Evolutionary conservation across 2,329 filamentous ascomycete species (phyloP).

Genomic region (Penicillium sp.): DNA sequence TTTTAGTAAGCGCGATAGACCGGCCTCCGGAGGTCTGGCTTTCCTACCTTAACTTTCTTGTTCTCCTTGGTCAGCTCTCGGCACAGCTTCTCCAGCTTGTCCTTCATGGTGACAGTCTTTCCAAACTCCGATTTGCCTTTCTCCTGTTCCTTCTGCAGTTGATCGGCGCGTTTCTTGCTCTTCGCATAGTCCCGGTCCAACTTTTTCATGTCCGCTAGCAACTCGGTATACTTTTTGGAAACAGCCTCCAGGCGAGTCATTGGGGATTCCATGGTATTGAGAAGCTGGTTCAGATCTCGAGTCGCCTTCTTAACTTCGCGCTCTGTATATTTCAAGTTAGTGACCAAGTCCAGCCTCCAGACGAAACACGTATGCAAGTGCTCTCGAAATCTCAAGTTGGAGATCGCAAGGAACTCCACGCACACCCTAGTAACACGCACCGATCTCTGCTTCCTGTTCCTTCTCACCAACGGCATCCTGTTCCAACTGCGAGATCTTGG

Average conservation of each 20-base stretch:
- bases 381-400: background rate
- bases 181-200: conserved; percentile 92
- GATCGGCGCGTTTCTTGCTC: conserved; percentile 92
- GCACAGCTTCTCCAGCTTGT: conserved; percentile 95
- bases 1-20: background rate
- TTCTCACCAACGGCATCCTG: conserved; percentile 91
- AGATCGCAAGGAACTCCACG: background rate
- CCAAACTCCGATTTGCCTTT: conserved; percentile 81
- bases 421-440: conserved; percentile 53
- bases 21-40: background rate
- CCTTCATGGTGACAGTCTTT: conserved; percentile 87
- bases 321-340: conserved; percentile 57
- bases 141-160: conserved; percentile 95
- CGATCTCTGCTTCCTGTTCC: conserved; percentile 93
- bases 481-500: conserved; percentile 93
- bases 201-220: conserved; percentile 92
- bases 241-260: conserved; percentile 88
- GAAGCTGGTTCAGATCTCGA: conserved; percentile 81
- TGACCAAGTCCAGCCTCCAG: conserved; percentile 9
- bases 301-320: conserved; percentile 93
- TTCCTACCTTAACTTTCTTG: conserved; percentile 87
- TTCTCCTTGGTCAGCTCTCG: conserved; percentile 94
- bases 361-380: conserved; percentile 12
- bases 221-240: conserved; percentile 86
- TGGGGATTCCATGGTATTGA: conserved; percentile 84